A percentile compares a stretch with the other conserved stretches of the same genome.
These are phyloP conservation scores for Colletotrichum camelliae DNA, from an alignment of 2,329 filamentous ascomycete species.

Conservation along the genomic window DNA sequence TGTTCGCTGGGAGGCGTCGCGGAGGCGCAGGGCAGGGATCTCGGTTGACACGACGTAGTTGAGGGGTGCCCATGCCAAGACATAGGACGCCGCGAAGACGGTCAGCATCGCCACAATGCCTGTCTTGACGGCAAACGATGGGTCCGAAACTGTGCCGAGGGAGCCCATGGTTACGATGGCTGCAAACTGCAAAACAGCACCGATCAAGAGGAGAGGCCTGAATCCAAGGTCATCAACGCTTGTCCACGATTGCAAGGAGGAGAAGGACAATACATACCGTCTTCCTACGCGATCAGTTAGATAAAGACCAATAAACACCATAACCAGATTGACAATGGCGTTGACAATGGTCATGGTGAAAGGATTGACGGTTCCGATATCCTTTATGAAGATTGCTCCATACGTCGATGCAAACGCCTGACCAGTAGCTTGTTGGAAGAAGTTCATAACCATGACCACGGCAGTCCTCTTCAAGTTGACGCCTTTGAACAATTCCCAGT, in stretches of 20 bases:
- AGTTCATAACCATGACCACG: constrained; percentile 27
- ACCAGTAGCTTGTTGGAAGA: constrained; percentile 26
- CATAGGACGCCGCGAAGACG: constrained; percentile 36
- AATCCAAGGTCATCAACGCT: neutral
- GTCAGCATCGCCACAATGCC: constrained; percentile 38
- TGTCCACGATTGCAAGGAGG: too few species aligned
- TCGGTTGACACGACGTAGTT: constrained; percentile 41
- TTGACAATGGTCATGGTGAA: constrained; percentile 28
- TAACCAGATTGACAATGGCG: neutral
- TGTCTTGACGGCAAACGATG: constrained; percentile 23
- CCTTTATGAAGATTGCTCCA: constrained; percentile 32
- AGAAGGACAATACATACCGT: neutral
- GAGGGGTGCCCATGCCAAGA: constrained; percentile 38
- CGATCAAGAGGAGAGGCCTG: constrained; percentile 2
- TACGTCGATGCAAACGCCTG: constrained; percentile 25
- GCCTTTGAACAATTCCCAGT: constrained; percentile 31
- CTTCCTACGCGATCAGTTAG: constrained; percentile 16
- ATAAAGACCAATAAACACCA: constrained; percentile 1
- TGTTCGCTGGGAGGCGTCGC: constrained; percentile 11
- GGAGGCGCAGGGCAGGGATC: constrained; percentile 27
- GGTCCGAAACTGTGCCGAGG: constrained; percentile 18
- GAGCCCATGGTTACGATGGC: constrained; percentile 21
- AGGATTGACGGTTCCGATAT: constrained; percentile 32
- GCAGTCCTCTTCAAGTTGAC: constrained; percentile 29
- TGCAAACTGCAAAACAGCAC: constrained; percentile 3